Evolutionary conservation across 352 stramenopile genomes (phyloP).

Genomic region (Phytophthora kernoviae): DNA sequence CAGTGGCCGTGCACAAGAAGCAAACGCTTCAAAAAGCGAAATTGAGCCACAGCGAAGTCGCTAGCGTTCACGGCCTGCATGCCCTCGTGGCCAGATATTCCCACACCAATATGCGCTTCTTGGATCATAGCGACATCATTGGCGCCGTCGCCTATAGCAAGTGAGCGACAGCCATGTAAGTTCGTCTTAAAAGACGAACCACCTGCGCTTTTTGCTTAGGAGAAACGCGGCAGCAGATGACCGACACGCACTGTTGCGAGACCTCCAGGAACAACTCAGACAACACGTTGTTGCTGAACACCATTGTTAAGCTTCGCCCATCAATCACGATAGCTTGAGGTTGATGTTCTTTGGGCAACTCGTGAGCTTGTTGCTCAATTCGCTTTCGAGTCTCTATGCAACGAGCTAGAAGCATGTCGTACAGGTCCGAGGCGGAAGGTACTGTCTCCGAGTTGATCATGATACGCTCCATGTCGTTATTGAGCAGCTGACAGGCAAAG

Average conservation of each 20-base stretch:
- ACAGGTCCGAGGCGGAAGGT: conserved; percentile 55
- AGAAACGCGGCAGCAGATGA: conserved; percentile 92
- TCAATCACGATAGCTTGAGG: conserved; percentile 80
- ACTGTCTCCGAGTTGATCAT: conserved; percentile 78
- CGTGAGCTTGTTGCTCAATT: conserved; percentile 27
- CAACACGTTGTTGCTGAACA: conserved; percentile 73
- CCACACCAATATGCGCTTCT: conserved; percentile 97
- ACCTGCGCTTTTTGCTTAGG: conserved; percentile 93
- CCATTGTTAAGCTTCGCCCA: conserved; percentile 70
- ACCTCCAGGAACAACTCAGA: conserved; percentile 87
- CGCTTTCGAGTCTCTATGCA: conserved; percentile 52
- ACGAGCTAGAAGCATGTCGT: conserved; percentile 59
- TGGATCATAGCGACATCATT: conserved; percentile 99
- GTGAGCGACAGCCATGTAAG: conserved; percentile 84
- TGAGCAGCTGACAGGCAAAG: conserved; percentile 95
- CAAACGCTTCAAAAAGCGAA: conserved; percentile 95
- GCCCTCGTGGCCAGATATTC: conserved; percentile 99
- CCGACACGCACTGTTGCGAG: conserved; percentile 80
- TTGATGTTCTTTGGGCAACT: conserved; percentile 12
- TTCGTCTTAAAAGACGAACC: conserved; percentile 86
- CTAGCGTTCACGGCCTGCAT: conserved; percentile 98
- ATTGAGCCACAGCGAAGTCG: conserved; percentile 99
- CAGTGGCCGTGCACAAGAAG: conserved; percentile 98
- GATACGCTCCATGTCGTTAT: conserved; percentile 94
- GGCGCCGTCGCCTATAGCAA: conserved; percentile 98